phyloP scores from a whole-genome alignment of 495 filamentous ascomycete genomes.

The Cudoniella acicularis region DNA sequence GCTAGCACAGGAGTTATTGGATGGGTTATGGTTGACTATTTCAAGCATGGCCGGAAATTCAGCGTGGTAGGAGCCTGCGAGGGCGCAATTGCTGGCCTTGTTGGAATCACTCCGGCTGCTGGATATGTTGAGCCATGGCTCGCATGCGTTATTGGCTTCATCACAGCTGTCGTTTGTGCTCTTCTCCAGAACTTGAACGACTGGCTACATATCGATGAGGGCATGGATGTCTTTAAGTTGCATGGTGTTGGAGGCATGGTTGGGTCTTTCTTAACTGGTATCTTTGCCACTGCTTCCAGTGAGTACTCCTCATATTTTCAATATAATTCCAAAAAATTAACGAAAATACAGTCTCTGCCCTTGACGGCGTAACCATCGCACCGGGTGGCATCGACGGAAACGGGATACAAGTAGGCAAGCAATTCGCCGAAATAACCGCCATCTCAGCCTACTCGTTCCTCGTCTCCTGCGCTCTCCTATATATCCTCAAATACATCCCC shows the following conservation, averaged over 20 bases:
- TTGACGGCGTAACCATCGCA: slow-evolving; percentile 46
- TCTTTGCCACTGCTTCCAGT: slow-evolving; percentile 44
- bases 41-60: slow-evolving; percentile 50
- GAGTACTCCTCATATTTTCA: background rate
- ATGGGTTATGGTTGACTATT: slow-evolving; percentile 58
- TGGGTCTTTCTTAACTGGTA: slow-evolving; percentile 58
- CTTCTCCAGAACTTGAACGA: slow-evolving; percentile 50
- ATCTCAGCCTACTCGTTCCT: slow-evolving; percentile 54
- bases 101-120: slow-evolving; percentile 62
- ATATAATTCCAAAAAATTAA: background rate
- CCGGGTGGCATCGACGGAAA: slow-evolving; percentile 55
- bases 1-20: slow-evolving; percentile 53
- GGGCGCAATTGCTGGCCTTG: slow-evolving; percentile 61
- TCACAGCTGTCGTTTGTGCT: slow-evolving; percentile 51
- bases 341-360: slow-evolving; percentile 13
- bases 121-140: slow-evolving; percentile 56
- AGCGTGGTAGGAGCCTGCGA: slow-evolving; percentile 58
- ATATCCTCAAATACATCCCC: slow-evolving; percentile 55
- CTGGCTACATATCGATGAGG: slow-evolving; percentile 57
- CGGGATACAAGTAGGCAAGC: slow-evolving; percentile 54
- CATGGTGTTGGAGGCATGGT: slow-evolving; percentile 60
- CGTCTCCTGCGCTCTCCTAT: slow-evolving; percentile 50
- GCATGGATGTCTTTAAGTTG: slow-evolving; percentile 61
- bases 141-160: slow-evolving; percentile 55
- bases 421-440: slow-evolving; percentile 56